Base-by-base conservation (phyloP, 2,329 filamentous ascomycete genomes). In the Beauveria scarabaeidicola region DNA sequence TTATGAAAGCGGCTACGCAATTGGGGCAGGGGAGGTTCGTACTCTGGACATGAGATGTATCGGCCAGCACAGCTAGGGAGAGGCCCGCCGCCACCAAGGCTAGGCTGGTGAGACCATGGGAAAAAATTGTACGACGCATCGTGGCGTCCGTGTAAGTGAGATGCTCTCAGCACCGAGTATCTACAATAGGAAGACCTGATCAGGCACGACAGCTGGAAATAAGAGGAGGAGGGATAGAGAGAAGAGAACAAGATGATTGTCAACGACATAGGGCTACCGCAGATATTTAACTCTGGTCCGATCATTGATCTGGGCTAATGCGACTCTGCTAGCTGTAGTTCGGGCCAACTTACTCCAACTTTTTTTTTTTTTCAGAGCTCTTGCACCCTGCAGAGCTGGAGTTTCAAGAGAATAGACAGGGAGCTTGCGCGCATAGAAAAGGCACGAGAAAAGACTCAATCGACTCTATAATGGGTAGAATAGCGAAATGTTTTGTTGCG, bases 251-350 rank as follows among this genome's bases (percentile, higher is more conserved):
- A 25, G 5, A 11, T 5, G 3, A 17, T 25, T 21, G 11, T n/a
- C 1, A 36, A n/a, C 11, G 47, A 25, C n/a, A 43, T 5, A 5
- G 55, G 32, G 15, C 27, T 32, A n/a, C 25, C 25, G 43, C 44
- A 44, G 32, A 47, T 60, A 60, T 60, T 55, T 60, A 55, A 54
- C 44, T 29, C 36, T 54, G n/a, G 47, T 52, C 40, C 19, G 55
- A 52, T 52, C 19, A 38, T 52, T 40, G 11, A 40, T 58, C 32
- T 23, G 3, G 48, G n/a, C 47, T 52, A 52, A 58, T 58, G 56
- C 48, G 27, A 58, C 56, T 15, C 47, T 27, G 15, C 41, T 23
- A 5, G 23, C 27, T 41, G 40, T 55, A 23, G 46, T 19, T 15
- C 19, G 13, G 29, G 5, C n/a, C 53, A 25, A 19, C 6, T 41